Percentiles rank a stretch among this genome's conserved stretches.
phyloP scores from a whole-genome alignment of 345 rosid species.

The Eucalyptus sideroxylon region DNA sequence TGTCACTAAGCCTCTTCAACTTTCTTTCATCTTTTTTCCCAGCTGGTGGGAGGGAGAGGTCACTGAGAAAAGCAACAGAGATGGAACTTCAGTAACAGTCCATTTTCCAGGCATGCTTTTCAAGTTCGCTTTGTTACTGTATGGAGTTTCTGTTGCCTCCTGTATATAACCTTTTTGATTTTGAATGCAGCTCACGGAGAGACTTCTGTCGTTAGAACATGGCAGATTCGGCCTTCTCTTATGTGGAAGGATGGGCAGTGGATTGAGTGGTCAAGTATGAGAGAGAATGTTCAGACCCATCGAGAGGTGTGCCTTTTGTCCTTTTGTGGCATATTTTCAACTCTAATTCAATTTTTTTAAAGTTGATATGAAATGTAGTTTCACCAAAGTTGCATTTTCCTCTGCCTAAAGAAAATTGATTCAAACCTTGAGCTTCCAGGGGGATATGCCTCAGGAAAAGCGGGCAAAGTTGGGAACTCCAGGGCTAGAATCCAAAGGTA shows the following conservation, averaged over 20 bases:
- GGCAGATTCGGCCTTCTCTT: slow-evolving; percentile 87
- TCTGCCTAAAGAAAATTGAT: neutral
- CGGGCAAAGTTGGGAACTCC: slow-evolving; percentile 43
- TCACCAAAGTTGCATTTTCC: neutral
- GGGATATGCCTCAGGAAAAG: slow-evolving; percentile 82
- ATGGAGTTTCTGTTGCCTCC: neutral
- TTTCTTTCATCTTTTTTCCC: neutral
- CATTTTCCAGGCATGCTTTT: slow-evolving; percentile 63
- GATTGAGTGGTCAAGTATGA: slow-evolving; percentile 63
- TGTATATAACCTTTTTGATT: neutral
- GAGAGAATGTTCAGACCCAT: slow-evolving; percentile 15
- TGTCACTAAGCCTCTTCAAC: neutral
- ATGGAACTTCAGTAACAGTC: slow-evolving; percentile 53
- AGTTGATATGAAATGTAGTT: neutral
- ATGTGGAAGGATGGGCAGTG: slow-evolving; percentile 82
- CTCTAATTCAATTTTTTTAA: neutral
- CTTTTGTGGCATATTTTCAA: neutral
- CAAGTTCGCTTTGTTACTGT: neutral
- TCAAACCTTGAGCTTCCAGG: slow-evolving; percentile 26
- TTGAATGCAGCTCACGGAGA: slow-evolving; percentile 56
- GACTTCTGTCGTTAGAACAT: slow-evolving; percentile 42
- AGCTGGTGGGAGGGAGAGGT: slow-evolving; percentile 98
- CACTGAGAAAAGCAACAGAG: slow-evolving; percentile 73
- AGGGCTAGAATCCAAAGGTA: slow-evolving; percentile 26
- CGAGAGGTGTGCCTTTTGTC: slow-evolving; percentile 37